Conservation (phyloP, 139 green algal species). For the Pedinophyceae sp. region DNA sequence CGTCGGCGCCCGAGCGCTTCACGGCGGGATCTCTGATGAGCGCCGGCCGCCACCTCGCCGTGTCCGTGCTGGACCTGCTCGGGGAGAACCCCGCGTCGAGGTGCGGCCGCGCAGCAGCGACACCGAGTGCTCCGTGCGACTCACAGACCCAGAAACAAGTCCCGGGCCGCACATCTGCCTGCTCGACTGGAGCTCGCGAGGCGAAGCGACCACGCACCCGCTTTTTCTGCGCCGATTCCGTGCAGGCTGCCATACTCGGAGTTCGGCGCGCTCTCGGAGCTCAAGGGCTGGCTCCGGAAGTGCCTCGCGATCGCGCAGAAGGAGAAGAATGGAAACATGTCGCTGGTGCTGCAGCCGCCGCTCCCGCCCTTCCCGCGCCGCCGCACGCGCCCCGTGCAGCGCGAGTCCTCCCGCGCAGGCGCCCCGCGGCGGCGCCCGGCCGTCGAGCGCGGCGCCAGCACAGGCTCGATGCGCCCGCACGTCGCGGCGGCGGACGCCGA, state of each 20-base stretch:
- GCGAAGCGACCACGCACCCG: too few relatives aligned
- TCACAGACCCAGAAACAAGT: too few relatives aligned
- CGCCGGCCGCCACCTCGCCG: slow-evolving; percentile 14
- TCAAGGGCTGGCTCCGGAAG: slow-evolving; percentile 15
- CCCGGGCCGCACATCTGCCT: too few relatives aligned
- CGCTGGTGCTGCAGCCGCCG: background rate
- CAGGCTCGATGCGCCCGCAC: too few relatives aligned
- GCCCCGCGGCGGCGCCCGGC: too few relatives aligned
- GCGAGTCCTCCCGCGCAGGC: too few relatives aligned
- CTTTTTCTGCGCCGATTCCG: too few relatives aligned
- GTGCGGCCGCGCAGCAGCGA: slow-evolving; percentile 2
- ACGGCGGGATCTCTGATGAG: slow-evolving; percentile 2
- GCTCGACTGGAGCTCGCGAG: too few relatives aligned
- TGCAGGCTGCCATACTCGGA: slow-evolving; percentile 24
- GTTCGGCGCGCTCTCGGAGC: slow-evolving; percentile 18
- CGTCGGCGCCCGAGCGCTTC: slow-evolving; percentile 14
- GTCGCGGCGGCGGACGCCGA: too few relatives aligned
- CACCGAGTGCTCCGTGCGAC: too few relatives aligned
- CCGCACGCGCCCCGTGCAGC: too few relatives aligned
- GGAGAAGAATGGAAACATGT: background rate
- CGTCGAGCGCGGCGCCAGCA: too few relatives aligned
- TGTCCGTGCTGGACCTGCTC: slow-evolving; percentile 25
- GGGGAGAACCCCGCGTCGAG: slow-evolving; percentile 30
- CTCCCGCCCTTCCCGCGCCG: background rate
- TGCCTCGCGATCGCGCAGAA: background rate